A percentile compares a stretch with the other conserved stretches of the same genome.
These are phyloP conservation scores for Pseudozyma thailandica DNA, from an alignment of 1,284 basidiomycete genomes.

Conservation along the genomic window DNA sequence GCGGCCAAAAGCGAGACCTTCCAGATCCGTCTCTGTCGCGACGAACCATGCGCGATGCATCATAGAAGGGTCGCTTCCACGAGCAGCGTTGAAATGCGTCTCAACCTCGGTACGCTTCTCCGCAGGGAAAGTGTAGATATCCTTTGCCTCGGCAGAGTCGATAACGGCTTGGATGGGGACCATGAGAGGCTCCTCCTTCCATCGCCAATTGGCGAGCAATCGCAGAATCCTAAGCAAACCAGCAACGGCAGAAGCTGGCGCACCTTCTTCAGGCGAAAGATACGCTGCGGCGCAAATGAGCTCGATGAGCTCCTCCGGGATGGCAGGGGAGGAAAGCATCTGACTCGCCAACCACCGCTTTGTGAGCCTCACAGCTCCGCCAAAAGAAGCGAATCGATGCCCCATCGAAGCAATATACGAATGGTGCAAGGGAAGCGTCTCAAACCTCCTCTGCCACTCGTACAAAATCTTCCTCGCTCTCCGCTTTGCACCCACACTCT, in stretches of 20 bases:
- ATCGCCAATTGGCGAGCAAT: slow-evolving; percentile 83
- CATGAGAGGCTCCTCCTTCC: slow-evolving; percentile 72
- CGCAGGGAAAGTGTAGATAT: slow-evolving; percentile 67
- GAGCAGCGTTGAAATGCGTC: slow-evolving; percentile 69
- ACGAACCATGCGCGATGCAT: slow-evolving; percentile 79
- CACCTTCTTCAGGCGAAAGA: slow-evolving; percentile 66
- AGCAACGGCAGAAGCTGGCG: slow-evolving; percentile 71
- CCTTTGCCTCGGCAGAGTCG: slow-evolving; percentile 52
- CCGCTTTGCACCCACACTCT: slow-evolving; percentile 69
- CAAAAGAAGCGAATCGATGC: slow-evolving; percentile 82
- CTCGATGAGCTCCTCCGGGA: slow-evolving; percentile 83
- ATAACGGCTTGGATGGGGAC: slow-evolving; percentile 69
- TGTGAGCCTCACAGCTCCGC: slow-evolving; percentile 84
- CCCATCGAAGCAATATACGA: slow-evolving; percentile 81
- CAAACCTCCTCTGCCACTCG: slow-evolving; percentile 77
- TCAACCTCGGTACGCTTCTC: slow-evolving; percentile 75
- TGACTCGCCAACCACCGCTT: slow-evolving; percentile 94
- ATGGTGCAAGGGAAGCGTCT: slow-evolving; percentile 85
- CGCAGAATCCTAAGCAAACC: slow-evolving; percentile 84
- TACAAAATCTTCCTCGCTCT: slow-evolving; percentile 76
- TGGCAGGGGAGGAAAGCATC: slow-evolving; percentile 79
- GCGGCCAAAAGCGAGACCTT: slow-evolving; percentile 79
- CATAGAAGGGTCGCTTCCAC: slow-evolving; percentile 64
- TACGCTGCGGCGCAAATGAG: slow-evolving; percentile 79
- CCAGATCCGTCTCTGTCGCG: slow-evolving; percentile 80